Percentiles rank a stretch among this genome's conserved stretches.
Evolutionary conservation across 2,329 filamentous ascomycete species (phyloP).

Genomic region (Raffaelea arxii): DNA sequence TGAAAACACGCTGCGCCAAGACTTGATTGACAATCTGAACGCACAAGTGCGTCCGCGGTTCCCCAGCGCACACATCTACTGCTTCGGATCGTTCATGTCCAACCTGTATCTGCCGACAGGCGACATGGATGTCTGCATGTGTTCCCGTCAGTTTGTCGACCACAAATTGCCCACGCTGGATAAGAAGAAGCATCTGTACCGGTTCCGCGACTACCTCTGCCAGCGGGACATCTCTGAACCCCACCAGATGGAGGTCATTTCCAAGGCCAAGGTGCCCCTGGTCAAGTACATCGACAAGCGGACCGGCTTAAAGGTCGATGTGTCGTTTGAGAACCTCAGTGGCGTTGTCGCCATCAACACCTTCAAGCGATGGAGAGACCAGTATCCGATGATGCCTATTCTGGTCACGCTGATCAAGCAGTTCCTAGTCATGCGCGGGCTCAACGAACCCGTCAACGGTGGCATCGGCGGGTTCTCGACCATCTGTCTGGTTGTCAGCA

Average conservation of each 20-base stretch:
- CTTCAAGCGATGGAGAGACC: constrained; percentile 67
- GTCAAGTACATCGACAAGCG: constrained; percentile 77
- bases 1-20: constrained; percentile 64
- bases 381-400: constrained; percentile 77
- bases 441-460: constrained; percentile 86
- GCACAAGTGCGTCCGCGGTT: constrained; percentile 47
- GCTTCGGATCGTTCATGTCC: constrained; percentile 92
- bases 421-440: constrained; percentile 74
- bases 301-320: constrained; percentile 77
- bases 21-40: constrained; percentile 62
- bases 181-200: constrained; percentile 48
- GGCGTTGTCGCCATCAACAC: constrained; percentile 73
- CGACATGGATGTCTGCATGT: constrained; percentile 88
- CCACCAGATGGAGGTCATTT: constrained; percentile 56
- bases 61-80: constrained; percentile 51
- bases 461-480: constrained; percentile 91
- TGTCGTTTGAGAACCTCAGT: constrained; percentile 88
- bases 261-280: constrained; percentile 74
- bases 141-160: constrained; percentile 48
- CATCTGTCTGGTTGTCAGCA: constrained; percentile 85
- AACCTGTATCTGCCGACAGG: constrained; percentile 62
- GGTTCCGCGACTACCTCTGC: constrained; percentile 52
- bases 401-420: constrained; percentile 88
- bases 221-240: constrained; percentile 45
- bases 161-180: constrained; percentile 38